Conservation (phyloP, 768 basidiomycete genomes). For the Paxillus involutus region DNA sequence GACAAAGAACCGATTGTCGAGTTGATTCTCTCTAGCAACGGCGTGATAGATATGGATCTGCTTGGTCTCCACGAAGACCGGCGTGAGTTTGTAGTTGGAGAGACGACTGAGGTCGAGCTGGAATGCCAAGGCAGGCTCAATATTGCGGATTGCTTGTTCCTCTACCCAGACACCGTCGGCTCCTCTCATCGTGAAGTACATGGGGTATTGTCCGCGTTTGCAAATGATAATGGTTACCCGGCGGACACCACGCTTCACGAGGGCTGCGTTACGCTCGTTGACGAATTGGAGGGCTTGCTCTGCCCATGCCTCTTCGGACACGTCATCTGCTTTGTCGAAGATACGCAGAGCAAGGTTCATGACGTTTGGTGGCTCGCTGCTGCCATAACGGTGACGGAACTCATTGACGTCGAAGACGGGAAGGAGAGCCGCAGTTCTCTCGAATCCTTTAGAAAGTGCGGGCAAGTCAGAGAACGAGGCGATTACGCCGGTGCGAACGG, state of each 20-base stretch:
- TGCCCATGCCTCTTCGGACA: conserved; percentile 75
- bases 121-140: conserved; percentile 97
- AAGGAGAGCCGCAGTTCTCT: conserved; percentile 68
- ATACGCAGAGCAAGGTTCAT: conserved; percentile 92
- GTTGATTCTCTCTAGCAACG: conserved; percentile 91
- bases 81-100: conserved; percentile 94
- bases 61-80: conserved; percentile 95
- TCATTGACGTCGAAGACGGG: conserved; percentile 74
- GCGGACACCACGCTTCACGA: conserved; percentile 79
- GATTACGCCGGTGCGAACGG: conserved; percentile 87
- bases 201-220: conserved; percentile 87
- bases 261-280: conserved; percentile 61
- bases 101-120: conserved; percentile 96
- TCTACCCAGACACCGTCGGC: conserved; percentile 79
- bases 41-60: conserved; percentile 99
- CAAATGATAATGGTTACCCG: conserved; percentile 92
- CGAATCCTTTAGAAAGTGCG: conserved; percentile 71
- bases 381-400: conserved; percentile 73
- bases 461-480: conserved; percentile 82
- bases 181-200: conserved; percentile 90
- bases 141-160: conserved; percentile 96
- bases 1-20: conserved; percentile 98
- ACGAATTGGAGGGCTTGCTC: conserved; percentile 68
- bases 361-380: conserved; percentile 83
- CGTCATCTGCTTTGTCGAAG: conserved; percentile 78